A percentile compares a stretch with the other conserved stretches of the same genome.
Evolutionary conservation across 352 stramenopile species (phyloP).

Genomic region (Pythium vanterpoolii): DNA sequence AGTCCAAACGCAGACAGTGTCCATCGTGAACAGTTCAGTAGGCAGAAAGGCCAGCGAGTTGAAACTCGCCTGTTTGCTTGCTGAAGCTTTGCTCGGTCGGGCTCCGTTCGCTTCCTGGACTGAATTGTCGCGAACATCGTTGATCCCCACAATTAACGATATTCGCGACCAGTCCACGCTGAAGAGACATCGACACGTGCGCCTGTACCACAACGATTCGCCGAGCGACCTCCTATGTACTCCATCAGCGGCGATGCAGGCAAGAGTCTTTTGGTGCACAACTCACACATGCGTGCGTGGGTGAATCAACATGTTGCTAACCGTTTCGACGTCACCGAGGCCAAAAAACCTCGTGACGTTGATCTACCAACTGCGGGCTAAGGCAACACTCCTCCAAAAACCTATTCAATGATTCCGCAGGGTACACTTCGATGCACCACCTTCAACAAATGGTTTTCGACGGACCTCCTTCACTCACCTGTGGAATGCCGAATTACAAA

Average conservation of each 20-base stretch:
- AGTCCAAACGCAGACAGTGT: too few relatives aligned
- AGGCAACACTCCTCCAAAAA: not conserved
- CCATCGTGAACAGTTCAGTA: not conserved
- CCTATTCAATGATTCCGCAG: not conserved
- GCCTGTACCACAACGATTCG: too few relatives aligned
- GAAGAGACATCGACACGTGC: conserved; percentile 23
- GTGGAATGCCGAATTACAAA: not conserved
- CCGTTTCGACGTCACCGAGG: conserved; percentile 7
- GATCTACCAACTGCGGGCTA: too few relatives aligned
- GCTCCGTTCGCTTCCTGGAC: not conserved
- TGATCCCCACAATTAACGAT: too few relatives aligned
- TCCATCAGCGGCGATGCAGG: too few relatives aligned
- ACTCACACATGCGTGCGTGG: conserved; percentile 12
- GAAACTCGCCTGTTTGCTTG: not conserved
- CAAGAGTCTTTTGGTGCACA: not conserved
- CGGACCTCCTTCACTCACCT: not conserved
- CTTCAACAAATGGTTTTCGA: not conserved
- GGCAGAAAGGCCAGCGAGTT: not conserved
- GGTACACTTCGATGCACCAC: not conserved
- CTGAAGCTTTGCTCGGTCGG: not conserved
- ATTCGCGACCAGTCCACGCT: not conserved
- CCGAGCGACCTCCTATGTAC: too few relatives aligned
- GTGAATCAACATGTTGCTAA: conserved; percentile 2
- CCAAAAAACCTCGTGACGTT: too few relatives aligned
- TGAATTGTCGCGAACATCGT: too few relatives aligned